These are phyloP conservation scores for Tardiomyces blankii DNA, from an alignment of 1,139 yeast species.

Conservation along the genomic window DNA sequence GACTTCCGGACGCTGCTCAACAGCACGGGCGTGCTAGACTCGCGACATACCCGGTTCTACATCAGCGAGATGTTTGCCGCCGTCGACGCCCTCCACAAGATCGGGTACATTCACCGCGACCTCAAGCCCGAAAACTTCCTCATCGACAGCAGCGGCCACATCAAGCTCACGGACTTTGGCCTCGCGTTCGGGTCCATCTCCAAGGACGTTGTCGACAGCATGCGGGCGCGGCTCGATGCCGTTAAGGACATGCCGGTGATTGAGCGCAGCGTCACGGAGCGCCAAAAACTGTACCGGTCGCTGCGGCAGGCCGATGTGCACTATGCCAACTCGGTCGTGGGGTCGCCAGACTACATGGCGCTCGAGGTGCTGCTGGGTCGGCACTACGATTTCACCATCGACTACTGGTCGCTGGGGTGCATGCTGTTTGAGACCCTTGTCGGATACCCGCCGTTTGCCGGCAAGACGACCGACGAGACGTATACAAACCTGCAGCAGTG, in stretches of 20 bases:
- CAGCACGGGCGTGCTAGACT: constrained; percentile 84
- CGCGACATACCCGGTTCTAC: constrained; percentile 93
- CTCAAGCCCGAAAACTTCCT: constrained; percentile 95
- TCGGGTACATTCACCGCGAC: constrained; percentile 96
- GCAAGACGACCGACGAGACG: constrained; percentile 87
- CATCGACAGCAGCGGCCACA: constrained; percentile 90
- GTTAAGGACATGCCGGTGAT: constrained; percentile 61
- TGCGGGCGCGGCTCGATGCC: constrained; percentile 74
- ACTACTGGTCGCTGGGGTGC: constrained; percentile 98
- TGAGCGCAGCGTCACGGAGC: constrained; percentile 65
- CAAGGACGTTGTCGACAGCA: constrained; percentile 84
- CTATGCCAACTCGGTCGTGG: constrained; percentile 91
- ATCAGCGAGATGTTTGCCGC: constrained; percentile 94
- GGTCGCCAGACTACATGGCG: constrained; percentile 99
- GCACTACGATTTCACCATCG: constrained; percentile 90
- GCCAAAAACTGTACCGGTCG: constrained; percentile 75
- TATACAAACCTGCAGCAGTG: constrained; percentile 89
- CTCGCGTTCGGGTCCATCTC: constrained; percentile 95
- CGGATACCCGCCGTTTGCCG: constrained; percentile 96
- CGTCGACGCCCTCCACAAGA: constrained; percentile 83
- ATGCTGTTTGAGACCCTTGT: constrained; percentile 85
- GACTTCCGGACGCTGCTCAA: constrained; percentile 91
- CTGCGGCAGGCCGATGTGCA: constrained; percentile 53
- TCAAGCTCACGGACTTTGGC: constrained; percentile 95
- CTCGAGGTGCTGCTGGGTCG: constrained; percentile 92